Evolutionary conservation across 176 grass and related monocot species (phyloP), one percentile per base, ranked within the genome.

Genomic region (Bromus sterilis): DNA sequence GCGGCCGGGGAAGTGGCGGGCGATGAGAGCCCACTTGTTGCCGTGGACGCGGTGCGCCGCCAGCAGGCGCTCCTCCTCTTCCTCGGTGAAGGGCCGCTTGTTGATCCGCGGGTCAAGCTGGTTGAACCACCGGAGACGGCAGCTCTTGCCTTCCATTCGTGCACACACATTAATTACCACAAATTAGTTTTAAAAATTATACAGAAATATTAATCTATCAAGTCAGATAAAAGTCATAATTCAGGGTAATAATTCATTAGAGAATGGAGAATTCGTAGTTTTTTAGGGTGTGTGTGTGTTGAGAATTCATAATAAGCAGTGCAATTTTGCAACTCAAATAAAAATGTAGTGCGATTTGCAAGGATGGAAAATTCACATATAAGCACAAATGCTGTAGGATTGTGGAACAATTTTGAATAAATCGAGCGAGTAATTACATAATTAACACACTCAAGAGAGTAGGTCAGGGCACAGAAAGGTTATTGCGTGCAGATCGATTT

Each of bases 101-200:
- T 89, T 83, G 78, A 97, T 97, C 70, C 89, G 86, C 5, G 94
- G 91, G 80, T 97, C 94, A 51, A 97, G 89, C 70, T 97, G 91
- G 87, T 97, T 97, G 87, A 89, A 86, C 94, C 94, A 97, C 91
- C 94, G 88, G 36, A 97, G 85, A 21, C 94, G 92, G 70, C 94
- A 97, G 86, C 94, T 97, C 85, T 97, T 97, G 14, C 94, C 94
- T 97, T 26, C 40, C 67, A 74, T 63, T 21, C 53, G 58, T 41
- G 13, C 56, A 41, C 35, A n/a, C 20, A 53, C 58, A 36, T 58
- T 12, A 32, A n/a, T 9, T 2, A 43, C 24, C 71, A 75, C 18
- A 69, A 37, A 67, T 70, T 24, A 70, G 41, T 48, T 29, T 28
- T 4, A 16, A 15, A 43, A 1, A 66, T 42, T 9, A n/a, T n/a